Evolutionary conservation across 2,329 filamentous ascomycete species (phyloP).

Genomic region (Berkeleyomyces rouxiae): DNA sequence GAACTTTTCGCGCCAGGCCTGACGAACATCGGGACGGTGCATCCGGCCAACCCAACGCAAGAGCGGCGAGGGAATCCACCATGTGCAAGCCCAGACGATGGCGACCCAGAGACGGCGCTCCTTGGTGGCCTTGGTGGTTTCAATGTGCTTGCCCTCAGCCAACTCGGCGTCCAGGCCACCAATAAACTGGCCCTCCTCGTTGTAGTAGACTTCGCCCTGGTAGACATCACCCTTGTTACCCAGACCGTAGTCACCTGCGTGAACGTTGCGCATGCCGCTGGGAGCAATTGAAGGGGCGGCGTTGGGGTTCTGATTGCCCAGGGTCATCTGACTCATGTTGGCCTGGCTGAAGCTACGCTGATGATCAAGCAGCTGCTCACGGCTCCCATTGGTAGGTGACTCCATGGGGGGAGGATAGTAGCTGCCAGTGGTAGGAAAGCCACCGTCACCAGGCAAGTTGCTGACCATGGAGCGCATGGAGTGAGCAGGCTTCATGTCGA

Average conservation of each 20-base stretch:
- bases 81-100: constrained; percentile 74
- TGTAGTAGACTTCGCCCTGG: constrained; percentile 60
- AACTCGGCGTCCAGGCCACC: constrained; percentile 61
- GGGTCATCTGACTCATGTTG: constrained; percentile 37
- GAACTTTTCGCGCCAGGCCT: constrained; percentile 95
- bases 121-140: constrained; percentile 46
- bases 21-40: constrained; percentile 89
- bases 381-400: constrained; percentile 48
- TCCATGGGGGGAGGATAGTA: constrained; percentile 55
- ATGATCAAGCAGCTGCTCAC: constrained; percentile 50
- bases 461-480: constrained; percentile 17
- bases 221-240: constrained; percentile 70
- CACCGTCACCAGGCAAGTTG: constrained; percentile 35
- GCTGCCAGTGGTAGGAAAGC: constrained; percentile 49
- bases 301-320: constrained; percentile 21
- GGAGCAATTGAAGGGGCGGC: constrained; percentile 43
- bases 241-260: constrained; percentile 71
- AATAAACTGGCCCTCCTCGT: constrained; percentile 49
- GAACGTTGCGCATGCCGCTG: constrained; percentile 38
- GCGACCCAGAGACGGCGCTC: constrained; percentile 63
- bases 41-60: constrained; percentile 77
- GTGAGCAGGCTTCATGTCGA: constrained; percentile 64
- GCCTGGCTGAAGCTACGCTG: constrained; percentile 39
- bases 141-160: constrained; percentile 58
- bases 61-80: constrained; percentile 80